phyloP scores from a whole-genome alignment of 441 rosid genomes.

The Geranium incanum region DNA sequence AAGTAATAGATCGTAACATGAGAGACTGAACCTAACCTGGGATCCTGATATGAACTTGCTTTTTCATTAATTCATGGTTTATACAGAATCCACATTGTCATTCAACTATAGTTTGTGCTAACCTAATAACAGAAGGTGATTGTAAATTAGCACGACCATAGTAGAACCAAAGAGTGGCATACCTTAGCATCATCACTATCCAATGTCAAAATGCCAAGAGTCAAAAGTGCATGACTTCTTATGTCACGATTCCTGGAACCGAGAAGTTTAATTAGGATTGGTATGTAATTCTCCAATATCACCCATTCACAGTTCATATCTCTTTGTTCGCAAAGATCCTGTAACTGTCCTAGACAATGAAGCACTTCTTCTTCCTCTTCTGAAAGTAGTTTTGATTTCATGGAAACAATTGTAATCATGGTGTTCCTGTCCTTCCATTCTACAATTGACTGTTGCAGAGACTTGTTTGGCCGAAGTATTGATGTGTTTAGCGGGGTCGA shows the following conservation, averaged over 20 bases:
- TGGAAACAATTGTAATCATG: constrained; percentile 50
- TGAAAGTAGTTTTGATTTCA: constrained; percentile 42
- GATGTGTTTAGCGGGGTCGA: constrained; percentile 38
- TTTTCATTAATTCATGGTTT: background rate
- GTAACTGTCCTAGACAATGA: constrained; percentile 37
- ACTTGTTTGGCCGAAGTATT: constrained; percentile 53
- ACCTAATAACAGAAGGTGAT: too few species aligned
- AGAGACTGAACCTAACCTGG: background rate
- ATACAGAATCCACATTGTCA: background rate
- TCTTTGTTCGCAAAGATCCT: constrained; percentile 46
- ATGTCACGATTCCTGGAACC: constrained; percentile 37
- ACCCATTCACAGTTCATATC: constrained; percentile 60
- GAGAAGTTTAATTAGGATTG: constrained; percentile 38
- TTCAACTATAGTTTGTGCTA: background rate
- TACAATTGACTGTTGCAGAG: constrained; percentile 57
- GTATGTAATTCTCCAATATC: constrained; percentile 49
- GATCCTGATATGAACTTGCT: background rate
- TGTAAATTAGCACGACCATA: background rate
- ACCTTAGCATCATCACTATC: constrained; percentile 60
- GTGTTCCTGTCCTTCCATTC: constrained; percentile 70
- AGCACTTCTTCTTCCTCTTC: constrained; percentile 42
- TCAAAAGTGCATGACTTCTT: constrained; percentile 33
- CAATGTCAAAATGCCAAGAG: constrained; percentile 40
- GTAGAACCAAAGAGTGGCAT: constrained; percentile 9
- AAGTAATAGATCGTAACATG: background rate